Evolutionary conservation across 1,284 basidiomycete species (phyloP).

Genomic region (Trametes hirsuta): DNA sequence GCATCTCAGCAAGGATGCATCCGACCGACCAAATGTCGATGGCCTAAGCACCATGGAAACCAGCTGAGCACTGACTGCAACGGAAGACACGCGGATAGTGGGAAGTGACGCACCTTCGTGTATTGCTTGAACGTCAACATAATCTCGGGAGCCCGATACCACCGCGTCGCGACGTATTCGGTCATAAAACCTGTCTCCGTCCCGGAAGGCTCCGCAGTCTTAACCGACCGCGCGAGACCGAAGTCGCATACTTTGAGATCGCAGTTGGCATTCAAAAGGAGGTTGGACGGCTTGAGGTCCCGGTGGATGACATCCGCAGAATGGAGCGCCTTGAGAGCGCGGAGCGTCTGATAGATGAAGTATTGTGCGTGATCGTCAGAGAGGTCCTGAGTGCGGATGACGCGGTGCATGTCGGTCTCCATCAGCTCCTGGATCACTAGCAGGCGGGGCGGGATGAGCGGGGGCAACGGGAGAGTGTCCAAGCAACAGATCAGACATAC

Average conservation of each 20-base stretch:
- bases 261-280: slow-evolving; percentile 95
- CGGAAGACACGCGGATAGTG: background rate
- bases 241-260: slow-evolving; percentile 78
- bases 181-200: slow-evolving; percentile 93
- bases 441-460: slow-evolving; percentile 11
- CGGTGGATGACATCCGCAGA: slow-evolving; percentile 95
- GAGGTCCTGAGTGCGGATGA: slow-evolving; percentile 80
- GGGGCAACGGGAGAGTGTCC: background rate
- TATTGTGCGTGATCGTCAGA: slow-evolving; percentile 81
- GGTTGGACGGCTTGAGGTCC: slow-evolving; percentile 94
- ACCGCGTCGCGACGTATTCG: slow-evolving; percentile 91
- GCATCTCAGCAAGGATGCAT: slow-evolving; percentile 97
- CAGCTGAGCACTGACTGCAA: slow-evolving; percentile 15
- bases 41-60: slow-evolving; percentile 49
- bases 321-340: slow-evolving; percentile 93
- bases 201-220: slow-evolving; percentile 83
- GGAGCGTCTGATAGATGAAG: slow-evolving; percentile 79
- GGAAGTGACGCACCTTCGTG: slow-evolving; percentile 67
- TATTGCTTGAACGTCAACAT: slow-evolving; percentile 98
- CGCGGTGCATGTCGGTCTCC: slow-evolving; percentile 77
- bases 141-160: slow-evolving; percentile 95
- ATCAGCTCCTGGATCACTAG: slow-evolving; percentile 76
- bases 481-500: slow-evolving; percentile 46
- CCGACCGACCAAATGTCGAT: slow-evolving; percentile 97
- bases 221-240: slow-evolving; percentile 86